phyloP scores from a whole-genome alignment of 805 yeast species.

The Candida sakaeoensis region DNA sequence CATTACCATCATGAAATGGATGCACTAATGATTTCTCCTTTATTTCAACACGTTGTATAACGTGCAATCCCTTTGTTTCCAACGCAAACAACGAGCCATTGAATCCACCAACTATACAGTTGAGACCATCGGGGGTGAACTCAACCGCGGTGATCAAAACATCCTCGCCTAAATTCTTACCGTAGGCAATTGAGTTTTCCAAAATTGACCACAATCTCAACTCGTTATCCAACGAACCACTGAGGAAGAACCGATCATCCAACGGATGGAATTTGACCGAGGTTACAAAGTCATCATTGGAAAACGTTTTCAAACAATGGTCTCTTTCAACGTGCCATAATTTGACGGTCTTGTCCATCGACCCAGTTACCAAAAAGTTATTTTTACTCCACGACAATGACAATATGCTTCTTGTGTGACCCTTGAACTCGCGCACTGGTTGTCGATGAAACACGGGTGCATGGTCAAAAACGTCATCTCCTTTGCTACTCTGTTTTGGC shows the following conservation, averaged over 20 bases:
- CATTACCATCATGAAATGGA: conserved; percentile 24
- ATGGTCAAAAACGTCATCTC: conserved; percentile 28
- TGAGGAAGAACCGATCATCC: conserved; percentile 82
- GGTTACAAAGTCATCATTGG: conserved; percentile 80
- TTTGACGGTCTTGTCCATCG: conserved; percentile 80
- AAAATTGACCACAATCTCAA: conserved; percentile 82
- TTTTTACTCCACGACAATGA: conserved; percentile 86
- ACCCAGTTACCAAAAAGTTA: conserved; percentile 72
- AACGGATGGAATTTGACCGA: conserved; percentile 74
- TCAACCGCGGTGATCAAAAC: conserved; percentile 72
- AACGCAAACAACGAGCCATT: conserved; percentile 63
- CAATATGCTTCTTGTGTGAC: conserved; percentile 70
- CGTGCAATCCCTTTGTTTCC: conserved; percentile 60
- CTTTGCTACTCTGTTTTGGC: conserved; percentile 8
- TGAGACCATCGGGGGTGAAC: conserved; percentile 63
- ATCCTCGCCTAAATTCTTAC: conserved; percentile 50
- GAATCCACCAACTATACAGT: conserved; percentile 71
- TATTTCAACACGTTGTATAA: conserved; percentile 29
- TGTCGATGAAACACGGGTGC: conserved; percentile 77
- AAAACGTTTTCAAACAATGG: conserved; percentile 59
- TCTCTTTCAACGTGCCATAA: conserved; percentile 80
- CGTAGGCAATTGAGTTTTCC: conserved; percentile 60
- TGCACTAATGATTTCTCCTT: conserved; percentile 22
- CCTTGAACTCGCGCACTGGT: conserved; percentile 59
- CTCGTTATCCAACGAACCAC: conserved; percentile 75